Evolutionary conservation across 176 grass and related monocot genomes (phyloP).

Genomic region (Eleusine coracana): DNA sequence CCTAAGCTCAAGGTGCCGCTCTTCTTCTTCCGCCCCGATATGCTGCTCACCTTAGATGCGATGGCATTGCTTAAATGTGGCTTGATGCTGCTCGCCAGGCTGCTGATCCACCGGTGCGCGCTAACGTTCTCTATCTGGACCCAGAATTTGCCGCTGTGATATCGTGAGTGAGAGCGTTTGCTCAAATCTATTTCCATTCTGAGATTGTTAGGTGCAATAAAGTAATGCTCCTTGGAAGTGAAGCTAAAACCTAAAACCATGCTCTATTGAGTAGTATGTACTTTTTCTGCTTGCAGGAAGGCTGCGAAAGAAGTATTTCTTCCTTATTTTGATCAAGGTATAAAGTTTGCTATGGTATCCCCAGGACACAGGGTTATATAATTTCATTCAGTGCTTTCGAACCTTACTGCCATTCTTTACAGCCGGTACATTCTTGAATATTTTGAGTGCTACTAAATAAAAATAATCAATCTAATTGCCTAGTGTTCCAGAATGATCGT

Average conservation of each 20-base stretch:
- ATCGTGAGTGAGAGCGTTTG: slow-evolving; percentile 53
- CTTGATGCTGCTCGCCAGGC: slow-evolving; percentile 35
- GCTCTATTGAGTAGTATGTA: slow-evolving; percentile 19
- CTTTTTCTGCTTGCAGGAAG: slow-evolving; percentile 54
- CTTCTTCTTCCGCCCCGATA: background rate
- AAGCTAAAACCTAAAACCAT: background rate
- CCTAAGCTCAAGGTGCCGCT: slow-evolving; percentile 68
- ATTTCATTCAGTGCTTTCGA: background rate
- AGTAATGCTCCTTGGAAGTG: slow-evolving; percentile 1
- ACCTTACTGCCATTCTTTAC: background rate
- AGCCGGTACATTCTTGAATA: background rate
- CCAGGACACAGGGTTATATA: background rate
- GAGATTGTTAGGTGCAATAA: background rate
- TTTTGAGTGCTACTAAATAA: background rate
- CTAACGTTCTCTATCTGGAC: slow-evolving; percentile 78
- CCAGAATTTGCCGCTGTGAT: slow-evolving; percentile 55
- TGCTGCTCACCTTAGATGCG: background rate
- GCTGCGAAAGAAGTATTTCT: slow-evolving; percentile 73
- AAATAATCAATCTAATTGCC: background rate
- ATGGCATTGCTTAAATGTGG: slow-evolving; percentile 3
- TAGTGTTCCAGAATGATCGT: background rate
- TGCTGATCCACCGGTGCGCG: slow-evolving; percentile 83
- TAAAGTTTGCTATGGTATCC: slow-evolving; percentile 25
- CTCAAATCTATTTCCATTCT: background rate
- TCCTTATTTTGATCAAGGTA: slow-evolving; percentile 85